phyloP scores from a whole-genome alignment of 352 stramenopile species.

The Blastocystis sp. region DNA sequence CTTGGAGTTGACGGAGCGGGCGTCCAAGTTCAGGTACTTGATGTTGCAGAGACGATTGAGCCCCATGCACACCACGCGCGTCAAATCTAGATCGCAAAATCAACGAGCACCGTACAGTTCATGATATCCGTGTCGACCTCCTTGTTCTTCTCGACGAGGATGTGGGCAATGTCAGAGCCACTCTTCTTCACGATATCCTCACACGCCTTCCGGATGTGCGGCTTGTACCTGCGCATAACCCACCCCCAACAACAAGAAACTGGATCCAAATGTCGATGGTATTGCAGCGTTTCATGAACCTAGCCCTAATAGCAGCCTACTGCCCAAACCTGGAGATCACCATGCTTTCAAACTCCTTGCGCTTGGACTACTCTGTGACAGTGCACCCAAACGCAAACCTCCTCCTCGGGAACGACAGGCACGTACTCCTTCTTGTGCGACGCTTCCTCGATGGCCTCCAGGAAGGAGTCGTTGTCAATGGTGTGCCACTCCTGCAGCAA shows the following conservation, averaged over 20 bases:
- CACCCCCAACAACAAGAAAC: not conserved
- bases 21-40: conserved; percentile 62
- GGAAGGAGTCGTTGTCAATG: conserved; percentile 59
- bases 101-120: not conserved
- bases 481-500: conserved; percentile 62
- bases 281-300: conserved; percentile 56
- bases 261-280: conserved; percentile 52
- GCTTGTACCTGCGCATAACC: conserved; percentile 54
- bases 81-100: conserved; percentile 37
- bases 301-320: not conserved
- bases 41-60: conserved; percentile 60
- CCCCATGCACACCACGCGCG: conserved; percentile 66
- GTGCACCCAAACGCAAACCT: not conserved
- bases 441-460: conserved; percentile 57
- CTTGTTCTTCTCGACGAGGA: conserved; percentile 64
- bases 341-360: conserved; percentile 36
- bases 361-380: conserved; percentile 15
- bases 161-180: conserved; percentile 51
- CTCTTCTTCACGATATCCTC: conserved; percentile 40
- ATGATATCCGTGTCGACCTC: conserved; percentile 69
- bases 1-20: conserved; percentile 36
- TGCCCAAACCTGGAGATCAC: conserved; percentile 30
- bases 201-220: conserved; percentile 60
- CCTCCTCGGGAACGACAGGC: conserved; percentile 51
- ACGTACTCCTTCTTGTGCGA: conserved; percentile 50